phyloP scores from a whole-genome alignment of 1,139 yeast species.

The Geotrichum aggregatum region DNA sequence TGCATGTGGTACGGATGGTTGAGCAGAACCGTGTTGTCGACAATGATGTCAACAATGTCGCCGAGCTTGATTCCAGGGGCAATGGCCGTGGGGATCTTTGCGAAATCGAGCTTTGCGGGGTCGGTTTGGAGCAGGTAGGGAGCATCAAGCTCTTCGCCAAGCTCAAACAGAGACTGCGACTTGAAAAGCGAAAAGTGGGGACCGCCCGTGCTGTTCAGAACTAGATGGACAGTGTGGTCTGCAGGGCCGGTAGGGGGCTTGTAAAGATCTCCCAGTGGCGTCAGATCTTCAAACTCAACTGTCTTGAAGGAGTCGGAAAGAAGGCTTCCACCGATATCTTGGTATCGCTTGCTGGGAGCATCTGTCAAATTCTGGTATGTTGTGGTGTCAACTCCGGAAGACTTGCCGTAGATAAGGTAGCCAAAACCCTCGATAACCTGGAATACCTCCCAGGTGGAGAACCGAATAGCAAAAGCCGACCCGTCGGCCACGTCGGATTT shows the following conservation, averaged over 20 bases:
- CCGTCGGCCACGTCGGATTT: slow-evolving; percentile 20
- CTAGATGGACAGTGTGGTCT: slow-evolving; percentile 30
- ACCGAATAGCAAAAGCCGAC: slow-evolving; percentile 31
- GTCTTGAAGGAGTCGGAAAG: neutral
- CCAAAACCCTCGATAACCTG: slow-evolving; percentile 39
- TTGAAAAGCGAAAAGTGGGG: slow-evolving; percentile 37
- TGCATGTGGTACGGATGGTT: slow-evolving; percentile 43
- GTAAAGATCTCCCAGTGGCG: slow-evolving; percentile 12
- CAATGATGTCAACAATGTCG: slow-evolving; percentile 37
- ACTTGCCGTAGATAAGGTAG: slow-evolving; percentile 32
- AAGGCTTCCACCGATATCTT: slow-evolving; percentile 15
- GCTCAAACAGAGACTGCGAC: slow-evolving; percentile 8
- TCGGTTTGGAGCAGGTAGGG: slow-evolving; percentile 15
- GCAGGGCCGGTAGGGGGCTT: slow-evolving; percentile 25
- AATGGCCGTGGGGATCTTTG: slow-evolving; percentile 23
- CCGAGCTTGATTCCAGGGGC: slow-evolving; percentile 31
- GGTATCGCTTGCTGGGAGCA: slow-evolving; percentile 5
- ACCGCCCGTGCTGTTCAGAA: slow-evolving; percentile 34
- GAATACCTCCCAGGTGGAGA: slow-evolving; percentile 38
- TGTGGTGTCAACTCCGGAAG: slow-evolving; percentile 13
- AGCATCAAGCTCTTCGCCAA: slow-evolving; percentile 12
- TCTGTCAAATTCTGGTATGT: slow-evolving; percentile 4
- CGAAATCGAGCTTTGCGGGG: slow-evolving; percentile 14
- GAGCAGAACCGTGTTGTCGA: slow-evolving; percentile 35
- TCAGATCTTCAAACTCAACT: slow-evolving; percentile 6